Evolutionary conservation across 805 yeast genomes (phyloP), one percentile per base, ranked within the genome.

Genomic region (Diddensiella transvaalensis): DNA sequence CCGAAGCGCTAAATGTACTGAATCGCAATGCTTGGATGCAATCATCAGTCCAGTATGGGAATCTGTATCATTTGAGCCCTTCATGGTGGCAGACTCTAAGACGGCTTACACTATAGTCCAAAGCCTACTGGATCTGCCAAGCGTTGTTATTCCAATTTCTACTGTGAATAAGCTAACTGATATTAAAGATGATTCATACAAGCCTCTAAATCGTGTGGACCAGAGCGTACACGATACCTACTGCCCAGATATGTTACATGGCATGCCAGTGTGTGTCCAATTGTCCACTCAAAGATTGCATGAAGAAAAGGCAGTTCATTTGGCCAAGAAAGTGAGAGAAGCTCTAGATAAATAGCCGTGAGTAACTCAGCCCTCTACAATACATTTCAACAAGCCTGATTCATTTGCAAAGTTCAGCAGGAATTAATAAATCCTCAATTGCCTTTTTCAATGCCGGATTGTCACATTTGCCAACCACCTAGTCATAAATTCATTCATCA

Each of bases 51-150:
- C 51, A 5, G 32, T 36, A 11, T 35, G 38, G 38, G 38, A 35
- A 18, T 35, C 85, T 82, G 64, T 77, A 75, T 48, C 83, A 83
- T 53, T 82, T 80, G 43, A 87, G 93, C 15, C 87, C 88, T 40
- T 74, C 74, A 47, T 78, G 84, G 19, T 78, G 76, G 42, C 72
- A 75, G 44, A 75, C 84, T 4, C 78, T 76, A 62, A 83, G 65
- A 85, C 95, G 93, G 85, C 89, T 3, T 86, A 86, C 71, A 84
- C 91, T 4, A 69, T 88, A 2, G 72, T 83, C 53, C 85, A 80
- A 78, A 85, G 85, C 67, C 61, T 85, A 50, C 65, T 84, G 53
- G 95, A 86, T 64, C 72, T 79, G 59, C 89, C 95, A 36, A 78
- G 82, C 35, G 76, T 63, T 3, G 59, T 64, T 11, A 54, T 64